These are phyloP conservation scores for Pythium angustatum DNA, from an alignment of 352 stramenopile species.

Conservation along the genomic window DNA sequence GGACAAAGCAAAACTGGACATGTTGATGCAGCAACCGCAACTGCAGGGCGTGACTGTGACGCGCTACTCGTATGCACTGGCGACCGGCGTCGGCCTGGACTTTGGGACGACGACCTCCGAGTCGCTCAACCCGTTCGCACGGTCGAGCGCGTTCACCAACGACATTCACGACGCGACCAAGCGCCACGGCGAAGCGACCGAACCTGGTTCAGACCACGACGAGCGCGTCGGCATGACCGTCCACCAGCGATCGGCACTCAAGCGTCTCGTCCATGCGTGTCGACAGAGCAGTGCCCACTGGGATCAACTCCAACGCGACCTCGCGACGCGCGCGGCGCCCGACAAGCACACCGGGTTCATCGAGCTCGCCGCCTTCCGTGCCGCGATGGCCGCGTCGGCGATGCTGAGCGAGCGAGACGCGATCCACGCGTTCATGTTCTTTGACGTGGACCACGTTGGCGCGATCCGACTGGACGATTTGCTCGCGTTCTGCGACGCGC, in stretches of 20 bases:
- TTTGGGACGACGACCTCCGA: constrained; percentile 57
- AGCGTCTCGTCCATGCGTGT: constrained; percentile 37
- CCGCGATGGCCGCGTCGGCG: constrained; percentile 21
- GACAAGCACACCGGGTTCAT: constrained; percentile 31
- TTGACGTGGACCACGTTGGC: constrained; percentile 65
- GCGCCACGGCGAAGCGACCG: constrained; percentile 65
- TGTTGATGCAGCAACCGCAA: constrained; percentile 35
- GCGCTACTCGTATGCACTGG: constrained; percentile 67
- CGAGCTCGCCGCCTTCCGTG: constrained; percentile 52
- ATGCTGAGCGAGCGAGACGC: constrained; percentile 44
- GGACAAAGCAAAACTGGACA: constrained; percentile 66
- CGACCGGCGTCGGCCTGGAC: constrained; percentile 55
- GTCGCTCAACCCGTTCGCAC: constrained; percentile 55
- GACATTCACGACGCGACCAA: constrained; percentile 66
- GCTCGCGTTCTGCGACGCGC: constrained; percentile 38
- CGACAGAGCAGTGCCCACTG: constrained; percentile 22
- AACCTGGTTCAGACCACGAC: constrained; percentile 51
- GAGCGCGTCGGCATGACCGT: constrained; percentile 54
- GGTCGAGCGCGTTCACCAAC: constrained; percentile 75
- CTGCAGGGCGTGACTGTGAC: constrained; percentile 40
- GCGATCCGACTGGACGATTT: constrained; percentile 48
- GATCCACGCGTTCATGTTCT: constrained; percentile 83
- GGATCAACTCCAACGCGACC: constrained; percentile 10
- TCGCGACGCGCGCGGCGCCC: neutral
- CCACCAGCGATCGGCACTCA: constrained; percentile 64